Conservation (phyloP, 2,329 filamentous ascomycete genomes). For the Fusarium coicis region DNA sequence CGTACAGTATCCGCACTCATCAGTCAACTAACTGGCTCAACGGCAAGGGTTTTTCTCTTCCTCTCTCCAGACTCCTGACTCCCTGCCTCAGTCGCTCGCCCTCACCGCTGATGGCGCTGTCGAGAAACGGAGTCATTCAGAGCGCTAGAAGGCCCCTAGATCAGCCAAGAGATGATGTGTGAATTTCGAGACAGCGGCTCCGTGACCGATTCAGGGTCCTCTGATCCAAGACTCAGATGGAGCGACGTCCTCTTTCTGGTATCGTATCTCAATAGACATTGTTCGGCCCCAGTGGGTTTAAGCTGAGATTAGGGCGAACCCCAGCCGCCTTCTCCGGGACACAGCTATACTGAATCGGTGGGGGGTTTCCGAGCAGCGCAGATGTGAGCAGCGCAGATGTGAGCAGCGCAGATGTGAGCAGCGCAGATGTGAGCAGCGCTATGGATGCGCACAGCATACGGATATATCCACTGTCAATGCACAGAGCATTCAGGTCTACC, state of each 20-base stretch:
- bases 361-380: slow-evolving; percentile 21
- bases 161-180: background rate
- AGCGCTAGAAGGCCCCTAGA: slow-evolving; percentile 15
- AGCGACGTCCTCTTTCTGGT: background rate
- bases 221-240: slow-evolving; percentile 13
- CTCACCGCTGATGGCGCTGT: slow-evolving; percentile 21
- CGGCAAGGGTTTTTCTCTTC: background rate
- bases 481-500: background rate
- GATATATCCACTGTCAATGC: background rate
- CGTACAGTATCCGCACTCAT: background rate
- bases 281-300: background rate
- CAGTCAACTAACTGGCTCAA: slow-evolving; percentile 10
- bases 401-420: slow-evolving; percentile 15
- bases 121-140: slow-evolving; percentile 7
- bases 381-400: background rate
- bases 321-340: slow-evolving; percentile 22
- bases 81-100: background rate
- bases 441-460: background rate
- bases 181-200: slow-evolving; percentile 32
- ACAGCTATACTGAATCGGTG: slow-evolving; percentile 14
- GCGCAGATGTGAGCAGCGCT: background rate
- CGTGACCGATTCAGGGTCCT: slow-evolving; percentile 22
- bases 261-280: slow-evolving; percentile 8
- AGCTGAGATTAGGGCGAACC: slow-evolving; percentile 17
- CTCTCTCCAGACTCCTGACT: background rate